Conservation (phyloP, 23 red algal genomes). For the Gracilariopsis chorda region DNA sequence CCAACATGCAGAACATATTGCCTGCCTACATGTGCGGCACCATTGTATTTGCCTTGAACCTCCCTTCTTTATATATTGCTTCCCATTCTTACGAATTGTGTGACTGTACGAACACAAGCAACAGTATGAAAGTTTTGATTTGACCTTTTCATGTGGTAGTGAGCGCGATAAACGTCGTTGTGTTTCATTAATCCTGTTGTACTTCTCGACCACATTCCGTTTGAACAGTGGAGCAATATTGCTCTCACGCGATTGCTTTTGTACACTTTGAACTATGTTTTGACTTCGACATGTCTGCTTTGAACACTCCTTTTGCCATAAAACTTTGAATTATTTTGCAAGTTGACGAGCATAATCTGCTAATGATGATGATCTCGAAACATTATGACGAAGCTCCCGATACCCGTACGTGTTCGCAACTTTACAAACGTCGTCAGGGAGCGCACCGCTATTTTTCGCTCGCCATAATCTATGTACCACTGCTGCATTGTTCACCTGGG, state of each 20-base stretch:
- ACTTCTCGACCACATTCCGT: background rate
- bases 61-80: background rate
- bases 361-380: background rate
- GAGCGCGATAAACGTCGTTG: background rate
- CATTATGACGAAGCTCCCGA: background rate
- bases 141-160: background rate
- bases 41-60: background rate
- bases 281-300: background rate
- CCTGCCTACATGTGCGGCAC: background rate
- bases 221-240: background rate
- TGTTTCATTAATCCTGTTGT: background rate
- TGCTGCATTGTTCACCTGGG: background rate
- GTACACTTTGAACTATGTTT: background rate
- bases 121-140: background rate
- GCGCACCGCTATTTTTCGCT: background rate
- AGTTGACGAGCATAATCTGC: background rate
- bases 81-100: background rate
- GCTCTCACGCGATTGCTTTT: background rate
- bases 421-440: background rate
- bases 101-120: background rate
- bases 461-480: background rate
- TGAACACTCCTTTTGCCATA: background rate
- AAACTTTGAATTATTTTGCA: background rate
- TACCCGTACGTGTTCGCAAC: background rate
- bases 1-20: background rate